phyloP scores from a whole-genome alignment of 2,329 filamentous ascomycete genomes.

The Furcasterigmium sp. region DNA sequence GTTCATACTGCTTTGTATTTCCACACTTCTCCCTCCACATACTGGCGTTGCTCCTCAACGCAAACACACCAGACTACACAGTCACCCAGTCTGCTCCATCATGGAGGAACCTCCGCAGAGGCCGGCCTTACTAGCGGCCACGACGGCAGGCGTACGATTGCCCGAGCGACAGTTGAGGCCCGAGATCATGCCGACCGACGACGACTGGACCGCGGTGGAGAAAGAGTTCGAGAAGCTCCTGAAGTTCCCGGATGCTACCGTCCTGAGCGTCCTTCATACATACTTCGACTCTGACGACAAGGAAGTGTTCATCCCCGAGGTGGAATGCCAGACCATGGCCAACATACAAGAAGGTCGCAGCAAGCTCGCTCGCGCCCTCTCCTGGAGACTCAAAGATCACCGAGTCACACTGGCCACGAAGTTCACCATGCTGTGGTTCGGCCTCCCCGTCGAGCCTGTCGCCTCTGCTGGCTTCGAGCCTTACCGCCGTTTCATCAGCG shows the following conservation, averaged over 20 bases:
- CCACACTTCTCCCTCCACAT: too few relatives aligned
- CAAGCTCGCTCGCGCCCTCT: conserved; percentile 20
- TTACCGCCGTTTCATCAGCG: conserved; percentile 18
- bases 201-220: conserved; percentile 19
- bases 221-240: conserved; percentile 22
- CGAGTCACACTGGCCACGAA: conserved; percentile 29
- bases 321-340: conserved; percentile 18
- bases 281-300: conserved; percentile 29
- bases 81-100: too few relatives aligned
- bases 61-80: too few relatives aligned
- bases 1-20: too few relatives aligned
- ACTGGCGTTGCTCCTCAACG: too few relatives aligned
- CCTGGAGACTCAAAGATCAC: conserved; percentile 21
- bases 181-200: conserved; percentile 16
- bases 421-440: conserved; percentile 41
- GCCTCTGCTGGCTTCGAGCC: conserved; percentile 10
- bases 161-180: conserved; percentile 7
- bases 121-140: too few relatives aligned
- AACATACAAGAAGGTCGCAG: conserved; percentile 24
- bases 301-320: conserved; percentile 21
- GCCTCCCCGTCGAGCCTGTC: conserved; percentile 36
- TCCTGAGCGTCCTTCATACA: conserved; percentile 24
- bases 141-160: too few relatives aligned
- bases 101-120: too few relatives aligned
- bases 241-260: conserved; percentile 11